Evolutionary conservation across 78 protist genomes (phyloP), one percentile per base, ranked within the genome.

Genomic region (Mantamonas sphyraenae): DNA sequence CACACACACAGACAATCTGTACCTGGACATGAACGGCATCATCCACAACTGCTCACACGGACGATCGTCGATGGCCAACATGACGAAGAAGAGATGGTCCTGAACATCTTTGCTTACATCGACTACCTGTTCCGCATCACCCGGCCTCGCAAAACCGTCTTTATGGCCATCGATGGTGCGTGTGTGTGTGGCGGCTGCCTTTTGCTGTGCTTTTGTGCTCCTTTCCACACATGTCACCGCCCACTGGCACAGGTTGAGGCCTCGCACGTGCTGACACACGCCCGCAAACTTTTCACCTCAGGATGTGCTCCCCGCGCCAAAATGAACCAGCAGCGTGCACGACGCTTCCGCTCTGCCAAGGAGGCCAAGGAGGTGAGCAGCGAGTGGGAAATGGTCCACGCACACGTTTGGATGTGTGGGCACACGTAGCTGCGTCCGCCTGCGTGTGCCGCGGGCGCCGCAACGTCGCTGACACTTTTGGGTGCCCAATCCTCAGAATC

Each of bases 11-110:
- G 97, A 94, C 77, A 88, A 87, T 76, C 75, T 96, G 47, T 96
- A 96, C 76, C 66, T 96, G 51, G 99, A 96, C 81, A 90, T 93
- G 96, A 96, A 96, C 68, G 97, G 97, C 33, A 83, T 96, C 64
- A 81, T 96, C 30, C 99, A 95, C 71, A 84, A 88, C n/a, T 87
- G 93, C 79, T 74, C 94, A 9, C 98, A 94, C 76, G n/a, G n/a
- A 51, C 73, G 24, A 62, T 59, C 73, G 75, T 64, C 26, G 80
- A 35, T 31, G 67, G 47, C 33, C 30, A n/a, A n/a, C n/a, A n/a
- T n/a, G n/a, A 72, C 14, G 82, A 68, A 58, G 64, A 80, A 19
- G 91, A 90, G 59, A 80, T 95, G 89, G 43, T 87, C 28, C 26
- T 47, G 12, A 66, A 68, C 4, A 73, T 95, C 51, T 90, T 80